Evolutionary conservation across 306 rosid genomes (phyloP).

Genomic region (Abrus precatorius): DNA sequence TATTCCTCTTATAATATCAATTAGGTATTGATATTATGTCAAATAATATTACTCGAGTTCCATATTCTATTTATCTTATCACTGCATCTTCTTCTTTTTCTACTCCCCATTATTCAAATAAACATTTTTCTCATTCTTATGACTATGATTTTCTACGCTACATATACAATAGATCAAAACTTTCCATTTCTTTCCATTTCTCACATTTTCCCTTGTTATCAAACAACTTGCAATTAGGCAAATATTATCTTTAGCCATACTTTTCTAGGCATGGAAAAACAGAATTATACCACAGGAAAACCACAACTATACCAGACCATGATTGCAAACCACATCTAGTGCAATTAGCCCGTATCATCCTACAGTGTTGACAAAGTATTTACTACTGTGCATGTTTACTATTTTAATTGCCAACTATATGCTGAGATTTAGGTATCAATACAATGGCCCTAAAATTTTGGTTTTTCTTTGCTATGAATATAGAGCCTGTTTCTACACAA

Average conservation of each 20-base stretch:
- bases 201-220: neutral
- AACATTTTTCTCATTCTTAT: neutral
- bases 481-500: neutral
- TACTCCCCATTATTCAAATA: slow-evolving; percentile 1
- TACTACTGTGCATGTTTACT: neutral
- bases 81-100: neutral
- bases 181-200: neutral
- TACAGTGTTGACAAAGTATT: neutral
- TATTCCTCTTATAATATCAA: neutral
- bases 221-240: neutral
- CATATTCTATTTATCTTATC: neutral
- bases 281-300: neutral
- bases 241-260: neutral
- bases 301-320: neutral
- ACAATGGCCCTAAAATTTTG: slow-evolving; percentile 2
- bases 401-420: neutral
- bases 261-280: neutral
- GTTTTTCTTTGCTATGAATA: neutral
- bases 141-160: neutral
- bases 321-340: neutral
- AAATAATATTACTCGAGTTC: neutral
- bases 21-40: slow-evolving; percentile 12
- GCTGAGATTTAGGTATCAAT: neutral
- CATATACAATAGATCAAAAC: neutral
- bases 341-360: neutral